Evolutionary conservation across 2,329 filamentous ascomycete species (phyloP).

Genomic region (Gliomastix tumulicola): DNA sequence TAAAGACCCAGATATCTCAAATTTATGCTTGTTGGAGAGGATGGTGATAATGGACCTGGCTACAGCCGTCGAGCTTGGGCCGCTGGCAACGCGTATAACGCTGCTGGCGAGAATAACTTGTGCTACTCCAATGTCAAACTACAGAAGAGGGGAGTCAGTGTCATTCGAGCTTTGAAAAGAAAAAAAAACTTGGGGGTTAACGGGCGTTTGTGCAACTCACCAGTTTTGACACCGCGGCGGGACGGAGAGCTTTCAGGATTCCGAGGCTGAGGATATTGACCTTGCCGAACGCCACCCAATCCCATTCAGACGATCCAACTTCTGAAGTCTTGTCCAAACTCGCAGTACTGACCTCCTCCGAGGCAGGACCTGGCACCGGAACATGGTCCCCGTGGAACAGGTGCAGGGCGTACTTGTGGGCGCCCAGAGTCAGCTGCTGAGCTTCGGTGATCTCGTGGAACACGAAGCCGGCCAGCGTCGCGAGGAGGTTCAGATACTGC

Average conservation of each 20-base stretch:
- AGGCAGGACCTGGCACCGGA: slow-evolving; percentile 5
- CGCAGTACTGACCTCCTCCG: slow-evolving; percentile 6
- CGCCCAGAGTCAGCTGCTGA: slow-evolving; percentile 23
- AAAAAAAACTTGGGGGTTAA: not conserved
- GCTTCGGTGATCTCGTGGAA: slow-evolving; percentile 26
- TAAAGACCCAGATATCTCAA: slow-evolving; percentile 20
- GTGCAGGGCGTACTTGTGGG: slow-evolving; percentile 23
- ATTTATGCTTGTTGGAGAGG: slow-evolving; percentile 36
- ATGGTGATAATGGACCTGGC: slow-evolving; percentile 28
- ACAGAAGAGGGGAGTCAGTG: slow-evolving; percentile 6
- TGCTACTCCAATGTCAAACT: slow-evolving; percentile 27
- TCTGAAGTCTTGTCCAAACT: too few relatives aligned
- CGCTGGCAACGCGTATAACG: too few relatives aligned
- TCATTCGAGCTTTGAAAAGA: not conserved
- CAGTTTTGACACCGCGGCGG: slow-evolving; percentile 21
- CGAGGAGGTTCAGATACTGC: slow-evolving; percentile 27
- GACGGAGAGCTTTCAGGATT: slow-evolving; percentile 26
- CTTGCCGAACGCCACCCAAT: slow-evolving; percentile 20
- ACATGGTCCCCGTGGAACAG: slow-evolving; percentile 27
- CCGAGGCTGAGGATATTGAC: slow-evolving; percentile 28
- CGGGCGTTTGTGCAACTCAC: too few relatives aligned
- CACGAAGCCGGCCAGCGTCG: slow-evolving; percentile 25
- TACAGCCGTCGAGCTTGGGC: slow-evolving; percentile 12
- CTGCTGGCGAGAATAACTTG: too few relatives aligned
- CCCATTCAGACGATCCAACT: slow-evolving; percentile 11